Evolutionary conservation across 1,139 yeast genomes (phyloP), one percentile per base, ranked within the genome.

Genomic region (Taiozyma sp.): DNA sequence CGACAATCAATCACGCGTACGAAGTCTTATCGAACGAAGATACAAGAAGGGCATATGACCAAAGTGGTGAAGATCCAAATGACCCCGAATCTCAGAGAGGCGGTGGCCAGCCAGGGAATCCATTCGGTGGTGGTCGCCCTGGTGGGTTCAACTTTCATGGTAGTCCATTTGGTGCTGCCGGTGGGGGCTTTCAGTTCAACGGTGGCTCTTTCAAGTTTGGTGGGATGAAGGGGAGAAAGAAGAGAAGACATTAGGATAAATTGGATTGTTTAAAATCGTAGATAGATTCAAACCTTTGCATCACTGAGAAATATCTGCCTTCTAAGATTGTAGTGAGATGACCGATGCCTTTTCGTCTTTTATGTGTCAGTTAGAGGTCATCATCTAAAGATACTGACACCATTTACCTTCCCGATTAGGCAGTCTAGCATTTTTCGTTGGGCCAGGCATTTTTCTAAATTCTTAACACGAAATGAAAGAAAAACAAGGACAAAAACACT

Each of bases 1-100:
- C 96, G 52, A 92, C 86, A 48, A 88, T 93, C 57, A 93, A 93
- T 68, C 90, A 87, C 65, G 99, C 99, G 0, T 92, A 93, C 66
- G 98, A 92, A 64, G 84, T 87, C 4, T 73, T 93, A 46, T 80
- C 92, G 10, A 81, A 87, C 58, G 78, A 79, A 3, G 88, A 84
- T 48, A 72, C 79, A 54, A 78, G 84, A 52, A 80, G 74, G 52
- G 75, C 85, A 48, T 89, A 87, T 63, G 96, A 89, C 63, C 60
- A 73, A 39, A 48, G 54, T 40, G 87, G 87, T 30, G 80, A 76
- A 49, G 84, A 80, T 61, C 81, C 84, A 5, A 80, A 78, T 52
- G 84, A 78, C 62, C 78, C 67, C n/a, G 62, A 54, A 42, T 50
- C 56, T 19, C 52, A 47, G 12, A 52, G 51, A 10, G 51, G 51